phyloP scores from a whole-genome alignment of 1,284 basidiomycete genomes.

The Irpex rosettiformis region DNA sequence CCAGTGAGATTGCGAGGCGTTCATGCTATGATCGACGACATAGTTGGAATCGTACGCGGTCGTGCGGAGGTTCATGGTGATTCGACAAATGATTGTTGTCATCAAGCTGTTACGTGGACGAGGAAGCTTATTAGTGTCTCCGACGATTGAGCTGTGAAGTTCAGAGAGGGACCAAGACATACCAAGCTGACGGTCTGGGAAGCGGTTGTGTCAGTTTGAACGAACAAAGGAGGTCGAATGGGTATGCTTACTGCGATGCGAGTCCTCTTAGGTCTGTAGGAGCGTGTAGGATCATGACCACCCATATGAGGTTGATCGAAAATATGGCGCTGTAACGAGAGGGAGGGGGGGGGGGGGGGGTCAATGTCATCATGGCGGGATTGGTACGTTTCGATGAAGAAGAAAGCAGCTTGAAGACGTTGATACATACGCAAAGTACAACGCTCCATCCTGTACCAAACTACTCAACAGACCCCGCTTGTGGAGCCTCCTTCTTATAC shows the following conservation, averaged over 20 bases:
- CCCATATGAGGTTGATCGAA: background rate
- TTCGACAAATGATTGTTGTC: background rate
- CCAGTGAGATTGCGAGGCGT: background rate
- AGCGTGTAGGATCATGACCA: background rate
- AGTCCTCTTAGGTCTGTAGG: background rate
- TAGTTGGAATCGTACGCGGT: background rate
- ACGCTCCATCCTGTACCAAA: background rate
- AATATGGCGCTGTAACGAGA: background rate
- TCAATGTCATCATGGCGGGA: too few species aligned
- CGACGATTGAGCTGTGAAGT: background rate
- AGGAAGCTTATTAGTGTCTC: background rate
- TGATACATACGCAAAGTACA: background rate
- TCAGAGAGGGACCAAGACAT: background rate
- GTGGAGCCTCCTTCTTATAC: background rate
- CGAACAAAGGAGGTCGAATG: background rate
- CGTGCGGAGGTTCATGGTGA: background rate
- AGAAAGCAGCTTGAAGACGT: too few species aligned
- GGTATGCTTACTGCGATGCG: background rate
- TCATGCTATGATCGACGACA: too few species aligned
- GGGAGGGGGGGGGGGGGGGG: too few species aligned
- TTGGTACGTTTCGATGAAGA: too few species aligned
- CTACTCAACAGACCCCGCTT: too few species aligned
- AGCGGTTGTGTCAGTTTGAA: background rate
- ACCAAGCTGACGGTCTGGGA: background rate
- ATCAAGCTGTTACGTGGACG: background rate